Base-by-base conservation (phyloP, 129 eudicot genomes). In the Saussurea involucrata region DNA sequence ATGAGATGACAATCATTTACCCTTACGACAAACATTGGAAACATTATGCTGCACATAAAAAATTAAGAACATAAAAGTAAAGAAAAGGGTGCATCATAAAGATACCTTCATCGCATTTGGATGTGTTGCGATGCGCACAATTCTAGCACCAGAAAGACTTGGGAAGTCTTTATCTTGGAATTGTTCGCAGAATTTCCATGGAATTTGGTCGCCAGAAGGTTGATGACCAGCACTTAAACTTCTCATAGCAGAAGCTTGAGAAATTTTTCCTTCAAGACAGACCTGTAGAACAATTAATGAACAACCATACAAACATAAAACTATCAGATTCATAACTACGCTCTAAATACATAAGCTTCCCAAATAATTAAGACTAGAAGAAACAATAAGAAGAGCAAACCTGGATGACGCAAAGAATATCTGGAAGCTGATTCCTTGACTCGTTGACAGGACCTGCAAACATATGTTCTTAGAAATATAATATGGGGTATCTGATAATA, bases 91-190 rank as follows among this genome's bases (percentile, higher is more conserved):
- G 55, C 28, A 37, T 42, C 18, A 18, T 22, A 80, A 24, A 37
- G 32, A 68, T 84, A 94, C 98, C 96, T 85, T 82, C 94, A 88
- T 91, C 68, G 97, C 98, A 92, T 84, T 88, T 24, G 99, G 99
- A 78, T 95, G 99, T 64, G 99, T 92, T 46, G 99, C 99, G 24
- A 95, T 95, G 75, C 97, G 96, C 9, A 95, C 99, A 53, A 95
- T 89, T 49, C 97, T 96, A 61, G 95, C 99, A 81, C 99, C 99
- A 11, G 99, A 89, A 65, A 95, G 94, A 81, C 88, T 95, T n/a
- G 99, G 99, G 71, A 95, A 95, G 73, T 77, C 89, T 24, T 93
- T 86, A 85, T 95, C 96, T 69, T 76, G 79, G 60, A 92, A 92
- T 78, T 91, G 94, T 72, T 95, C 89, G 22, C 89, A 90, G 65